phyloP scores from a whole-genome alignment of 345 rosid genomes.

The Corchorus capsularis region DNA sequence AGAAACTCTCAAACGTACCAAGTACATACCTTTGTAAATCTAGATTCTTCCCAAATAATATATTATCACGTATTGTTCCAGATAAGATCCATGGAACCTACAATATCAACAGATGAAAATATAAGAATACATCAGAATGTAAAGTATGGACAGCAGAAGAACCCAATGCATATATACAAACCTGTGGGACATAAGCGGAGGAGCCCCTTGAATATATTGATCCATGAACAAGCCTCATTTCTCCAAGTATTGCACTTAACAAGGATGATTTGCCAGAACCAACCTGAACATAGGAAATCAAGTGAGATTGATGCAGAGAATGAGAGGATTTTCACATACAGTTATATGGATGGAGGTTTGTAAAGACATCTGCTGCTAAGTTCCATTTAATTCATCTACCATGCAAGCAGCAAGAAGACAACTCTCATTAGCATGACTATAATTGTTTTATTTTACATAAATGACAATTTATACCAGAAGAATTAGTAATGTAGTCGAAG shows the following conservation, averaged over 20 bases:
- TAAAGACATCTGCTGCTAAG: neutral
- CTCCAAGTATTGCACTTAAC: constrained; percentile 71
- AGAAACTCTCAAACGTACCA: constrained; percentile 10
- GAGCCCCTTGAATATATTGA: constrained; percentile 58
- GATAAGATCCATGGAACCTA: constrained; percentile 95
- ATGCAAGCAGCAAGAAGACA: neutral
- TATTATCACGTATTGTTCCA: constrained; percentile 79
- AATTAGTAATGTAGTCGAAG: neutral
- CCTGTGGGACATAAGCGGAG: constrained; percentile 91
- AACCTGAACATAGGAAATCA: constrained; percentile 55
- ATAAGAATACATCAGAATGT: constrained; percentile 23
- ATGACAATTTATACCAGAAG: too few relatives aligned
- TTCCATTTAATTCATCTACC: neutral
- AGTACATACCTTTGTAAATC: constrained; percentile 60
- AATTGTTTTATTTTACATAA: neutral
- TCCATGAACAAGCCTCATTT: constrained; percentile 65
- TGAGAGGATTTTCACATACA: too few relatives aligned
- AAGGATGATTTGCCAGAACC: constrained; percentile 97
- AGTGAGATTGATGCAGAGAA: constrained; percentile 9
- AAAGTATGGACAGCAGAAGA: constrained; percentile 18
- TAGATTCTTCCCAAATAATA: constrained; percentile 65
- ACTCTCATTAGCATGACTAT: neutral
- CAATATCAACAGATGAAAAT: constrained; percentile 26
- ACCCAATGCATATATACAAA: constrained; percentile 29
- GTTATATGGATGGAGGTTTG: neutral